These are phyloP conservation scores for Picea mariana DNA, from an alignment of 83 land plant species.

Conservation along the genomic window DNA sequence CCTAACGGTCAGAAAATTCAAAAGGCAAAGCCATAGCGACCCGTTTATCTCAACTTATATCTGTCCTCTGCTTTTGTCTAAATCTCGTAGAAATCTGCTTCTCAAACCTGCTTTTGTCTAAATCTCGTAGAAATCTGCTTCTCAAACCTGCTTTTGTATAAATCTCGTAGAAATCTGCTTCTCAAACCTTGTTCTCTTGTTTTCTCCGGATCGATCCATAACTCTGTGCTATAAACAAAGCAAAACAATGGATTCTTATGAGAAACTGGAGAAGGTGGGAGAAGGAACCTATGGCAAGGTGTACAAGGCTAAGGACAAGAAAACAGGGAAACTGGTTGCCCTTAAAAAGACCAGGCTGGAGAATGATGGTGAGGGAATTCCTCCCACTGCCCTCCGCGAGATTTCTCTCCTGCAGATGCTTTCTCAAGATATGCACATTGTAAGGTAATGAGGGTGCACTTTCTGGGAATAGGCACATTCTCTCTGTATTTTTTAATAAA, in stretches of 20 bases:
- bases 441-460: conserved; percentile 36
- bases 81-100: no score
- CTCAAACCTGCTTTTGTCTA: neutral
- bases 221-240: no score
- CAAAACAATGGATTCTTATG: conserved; percentile 54
- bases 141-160: neutral
- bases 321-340: conserved; percentile 83
- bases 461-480: neutral
- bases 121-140: no score
- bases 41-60: neutral
- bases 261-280: conserved; percentile 95
- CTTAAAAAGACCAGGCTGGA: conserved; percentile 95
- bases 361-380: conserved; percentile 97
- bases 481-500: neutral
- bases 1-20: neutral
- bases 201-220: conserved; percentile 11
- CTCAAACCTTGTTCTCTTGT: neutral
- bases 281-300: conserved; percentile 99
- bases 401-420: conserved; percentile 92
- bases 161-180: no score
- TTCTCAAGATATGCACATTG: conserved; percentile 77
- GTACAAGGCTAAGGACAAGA: conserved; percentile 90
- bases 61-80: neutral
- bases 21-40: neutral
- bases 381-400: conserved; percentile 96